These are phyloP conservation scores for Macaranga tanarius DNA, from an alignment of 441 rosid genomes.

Conservation along the genomic window DNA sequence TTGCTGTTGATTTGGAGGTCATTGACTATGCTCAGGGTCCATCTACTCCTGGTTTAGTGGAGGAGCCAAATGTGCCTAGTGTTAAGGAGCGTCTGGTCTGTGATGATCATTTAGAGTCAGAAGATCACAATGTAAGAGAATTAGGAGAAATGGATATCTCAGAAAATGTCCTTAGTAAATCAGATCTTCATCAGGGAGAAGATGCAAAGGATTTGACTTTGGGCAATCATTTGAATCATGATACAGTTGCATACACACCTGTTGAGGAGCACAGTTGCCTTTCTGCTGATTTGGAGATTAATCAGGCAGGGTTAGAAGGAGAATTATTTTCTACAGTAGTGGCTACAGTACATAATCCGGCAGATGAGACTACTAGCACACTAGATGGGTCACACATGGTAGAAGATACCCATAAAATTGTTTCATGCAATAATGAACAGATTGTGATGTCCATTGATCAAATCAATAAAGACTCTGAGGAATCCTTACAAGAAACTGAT, in stretches of 20 bases:
- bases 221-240: constrained; percentile 32
- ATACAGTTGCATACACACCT: constrained; percentile 27
- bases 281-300: constrained; percentile 32
- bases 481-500: constrained; percentile 28
- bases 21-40: constrained; percentile 84
- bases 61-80: constrained; percentile 64
- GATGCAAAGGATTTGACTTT: constrained; percentile 34
- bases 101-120: constrained; percentile 71
- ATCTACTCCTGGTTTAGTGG: constrained; percentile 77
- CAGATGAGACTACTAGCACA: constrained; percentile 30
- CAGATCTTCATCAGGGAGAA: constrained; percentile 31
- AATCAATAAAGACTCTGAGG: constrained; percentile 29
- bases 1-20: constrained; percentile 45
- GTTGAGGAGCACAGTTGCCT: constrained; percentile 36
- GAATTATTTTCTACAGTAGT: constrained; percentile 32
- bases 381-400: constrained; percentile 37
- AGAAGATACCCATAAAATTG: constrained; percentile 36
- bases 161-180: constrained; percentile 36
- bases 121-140: constrained; percentile 43
- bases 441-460: constrained; percentile 21
- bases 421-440: constrained; percentile 22
- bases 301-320: constrained; percentile 28
- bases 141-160: constrained; percentile 34
- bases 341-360: constrained; percentile 30
- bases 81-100: constrained; percentile 61